These are phyloP conservation scores for Coccomyxa subellipsoidea DNA, from an alignment of 163 green algal genomes.

Conservation along the genomic window DNA sequence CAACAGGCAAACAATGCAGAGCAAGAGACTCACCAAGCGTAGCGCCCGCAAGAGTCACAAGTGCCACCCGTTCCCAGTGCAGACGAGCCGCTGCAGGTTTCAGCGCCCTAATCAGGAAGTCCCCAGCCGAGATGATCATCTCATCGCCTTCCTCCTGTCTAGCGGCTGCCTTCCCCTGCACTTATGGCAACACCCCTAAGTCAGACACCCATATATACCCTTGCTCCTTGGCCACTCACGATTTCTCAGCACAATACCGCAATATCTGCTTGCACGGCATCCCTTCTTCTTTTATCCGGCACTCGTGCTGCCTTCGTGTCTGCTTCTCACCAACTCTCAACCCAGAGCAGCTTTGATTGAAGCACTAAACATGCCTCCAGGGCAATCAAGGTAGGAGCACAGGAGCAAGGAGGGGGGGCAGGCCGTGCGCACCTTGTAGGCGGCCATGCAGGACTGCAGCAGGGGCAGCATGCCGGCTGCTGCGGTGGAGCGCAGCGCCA, in stretches of 20 bases:
- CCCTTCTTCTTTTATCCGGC: no score
- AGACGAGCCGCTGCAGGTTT: background rate
- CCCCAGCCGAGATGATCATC: conserved; percentile 47
- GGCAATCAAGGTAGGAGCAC: no score
- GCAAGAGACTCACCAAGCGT: background rate
- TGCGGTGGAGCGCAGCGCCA: conserved; percentile 19
- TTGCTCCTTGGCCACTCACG: no score
- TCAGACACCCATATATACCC: no score
- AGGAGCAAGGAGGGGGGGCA: no score
- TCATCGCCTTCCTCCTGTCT: conserved; percentile 31
- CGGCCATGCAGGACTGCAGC: conserved; percentile 9
- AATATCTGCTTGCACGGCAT: no score
- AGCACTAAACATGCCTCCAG: no score
- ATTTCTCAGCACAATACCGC: no score
- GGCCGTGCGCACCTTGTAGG: conserved; percentile 7
- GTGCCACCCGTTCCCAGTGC: background rate
- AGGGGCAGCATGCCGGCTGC: conserved; percentile 20
- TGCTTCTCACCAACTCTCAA: no score
- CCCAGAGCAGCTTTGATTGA: no score
- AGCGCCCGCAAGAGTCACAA: background rate
- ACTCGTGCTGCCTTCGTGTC: no score
- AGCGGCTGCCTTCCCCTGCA: conserved; percentile 11
- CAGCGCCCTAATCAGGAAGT: conserved; percentile 43
- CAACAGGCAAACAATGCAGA: no score
- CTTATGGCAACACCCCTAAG: background rate